Percentiles rank a stretch among this genome's conserved stretches.
These are phyloP conservation scores for Trichoderma lentiforme DNA, from an alignment of 2,329 filamentous ascomycete genomes.

Conservation along the genomic window DNA sequence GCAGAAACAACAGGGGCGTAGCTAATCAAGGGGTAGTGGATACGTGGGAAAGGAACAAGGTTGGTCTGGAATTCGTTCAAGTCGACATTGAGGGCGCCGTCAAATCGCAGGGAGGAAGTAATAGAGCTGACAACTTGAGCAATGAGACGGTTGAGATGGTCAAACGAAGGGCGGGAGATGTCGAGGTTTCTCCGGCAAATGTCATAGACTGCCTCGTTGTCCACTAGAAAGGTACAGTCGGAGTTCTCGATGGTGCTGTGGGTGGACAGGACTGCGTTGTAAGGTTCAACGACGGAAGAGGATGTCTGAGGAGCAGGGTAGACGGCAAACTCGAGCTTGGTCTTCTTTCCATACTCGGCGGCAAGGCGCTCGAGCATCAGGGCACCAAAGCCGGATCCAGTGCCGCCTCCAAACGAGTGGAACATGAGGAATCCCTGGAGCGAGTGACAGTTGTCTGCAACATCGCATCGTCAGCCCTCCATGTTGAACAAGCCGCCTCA, in stretches of 20 bases:
- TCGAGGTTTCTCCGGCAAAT: constrained; percentile 71
- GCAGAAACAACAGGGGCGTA: constrained; percentile 70
- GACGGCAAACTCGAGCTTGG: constrained; percentile 71
- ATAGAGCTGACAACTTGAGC: constrained; percentile 73
- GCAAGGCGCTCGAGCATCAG: constrained; percentile 69
- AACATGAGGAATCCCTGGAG: constrained; percentile 73
- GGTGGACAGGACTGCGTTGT: constrained; percentile 70
- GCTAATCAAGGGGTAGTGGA: constrained; percentile 71
- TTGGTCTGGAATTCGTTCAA: constrained; percentile 78
- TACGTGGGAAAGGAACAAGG: constrained; percentile 69
- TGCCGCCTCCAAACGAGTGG: constrained; percentile 72
- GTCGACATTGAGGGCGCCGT: constrained; percentile 70
- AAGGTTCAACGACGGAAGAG: constrained; percentile 69
- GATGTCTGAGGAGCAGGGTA: constrained; percentile 69
- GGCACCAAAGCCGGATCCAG: constrained; percentile 69
- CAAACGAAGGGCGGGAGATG: constrained; percentile 65
- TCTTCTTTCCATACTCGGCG: constrained; percentile 74
- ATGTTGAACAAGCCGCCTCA: constrained; percentile 7
- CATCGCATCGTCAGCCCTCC: not conserved
- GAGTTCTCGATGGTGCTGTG: constrained; percentile 75
- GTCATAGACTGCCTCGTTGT: constrained; percentile 73
- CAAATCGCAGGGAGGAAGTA: constrained; percentile 68
- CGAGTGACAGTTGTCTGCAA: constrained; percentile 65
- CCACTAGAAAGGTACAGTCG: constrained; percentile 75
- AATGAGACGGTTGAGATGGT: constrained; percentile 70